A percentile compares a stretch with the other conserved stretches of the same genome.
Conservation (phyloP, 768 basidiomycete genomes). For the Psilocybe cyanescens region DNA sequence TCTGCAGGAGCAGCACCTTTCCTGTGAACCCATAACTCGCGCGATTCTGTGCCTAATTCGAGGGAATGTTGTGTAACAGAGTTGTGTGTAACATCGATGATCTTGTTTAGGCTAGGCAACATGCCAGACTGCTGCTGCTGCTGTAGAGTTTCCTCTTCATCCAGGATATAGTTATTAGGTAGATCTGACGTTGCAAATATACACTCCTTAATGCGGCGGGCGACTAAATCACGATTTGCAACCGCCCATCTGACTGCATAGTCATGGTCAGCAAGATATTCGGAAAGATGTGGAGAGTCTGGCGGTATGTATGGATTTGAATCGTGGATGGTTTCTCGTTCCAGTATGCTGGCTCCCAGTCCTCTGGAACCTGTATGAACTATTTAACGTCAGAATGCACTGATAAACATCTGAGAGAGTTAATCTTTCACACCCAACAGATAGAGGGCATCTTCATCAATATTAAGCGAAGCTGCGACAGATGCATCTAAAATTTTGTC, state of each 20-base stretch:
- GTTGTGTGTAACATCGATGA: conserved; percentile 42
- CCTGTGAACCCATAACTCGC: conserved; percentile 39
- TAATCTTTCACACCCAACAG: conserved; percentile 28
- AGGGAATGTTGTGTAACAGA: conserved; percentile 32
- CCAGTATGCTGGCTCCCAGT: conserved; percentile 35
- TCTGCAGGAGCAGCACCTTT: conserved; percentile 43
- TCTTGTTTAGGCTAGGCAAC: conserved; percentile 24
- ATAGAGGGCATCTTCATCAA: conserved; percentile 31
- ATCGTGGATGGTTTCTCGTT: conserved; percentile 28
- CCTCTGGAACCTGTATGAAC: conserved; percentile 44
- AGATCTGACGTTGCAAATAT: conserved; percentile 4
- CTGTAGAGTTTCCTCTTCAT: conserved; percentile 1
- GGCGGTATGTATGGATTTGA: conserved; percentile 33
- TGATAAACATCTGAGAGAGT: not conserved
- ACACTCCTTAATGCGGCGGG: conserved; percentile 37
- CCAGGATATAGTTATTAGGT: not conserved
- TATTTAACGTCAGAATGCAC: conserved; percentile 10
- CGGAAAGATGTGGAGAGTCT: conserved; percentile 28
- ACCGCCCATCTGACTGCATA: conserved; percentile 41
- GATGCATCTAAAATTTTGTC: conserved; percentile 34
- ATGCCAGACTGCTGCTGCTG: not conserved
- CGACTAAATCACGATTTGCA: conserved; percentile 42
- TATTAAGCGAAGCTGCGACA: conserved; percentile 23
- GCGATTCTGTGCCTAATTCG: conserved; percentile 17
- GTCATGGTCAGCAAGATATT: conserved; percentile 38